Conservation (phyloP, 140 eudicot genomes). For the Ambrosia hybrid region DNA sequence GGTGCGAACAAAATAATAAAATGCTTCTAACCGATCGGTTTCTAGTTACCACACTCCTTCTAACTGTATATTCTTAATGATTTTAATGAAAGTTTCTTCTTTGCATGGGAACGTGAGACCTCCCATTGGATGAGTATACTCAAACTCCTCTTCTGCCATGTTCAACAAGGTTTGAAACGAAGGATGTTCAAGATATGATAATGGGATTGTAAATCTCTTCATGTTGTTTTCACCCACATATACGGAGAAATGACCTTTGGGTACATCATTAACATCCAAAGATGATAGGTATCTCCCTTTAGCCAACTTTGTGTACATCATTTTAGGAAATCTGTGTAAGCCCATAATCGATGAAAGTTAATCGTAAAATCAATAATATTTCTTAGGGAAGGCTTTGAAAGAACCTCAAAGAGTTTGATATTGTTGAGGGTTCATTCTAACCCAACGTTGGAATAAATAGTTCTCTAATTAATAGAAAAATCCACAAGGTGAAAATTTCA, state of each 20-base stretch:
- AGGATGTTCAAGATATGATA: constrained; percentile 37
- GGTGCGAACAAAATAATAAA: too few species aligned
- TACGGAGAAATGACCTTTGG: constrained; percentile 37
- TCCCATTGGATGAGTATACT: constrained; percentile 31
- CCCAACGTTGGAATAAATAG: constrained; percentile 21
- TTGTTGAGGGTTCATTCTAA: not conserved
- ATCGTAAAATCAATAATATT: not conserved
- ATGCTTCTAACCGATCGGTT: not conserved
- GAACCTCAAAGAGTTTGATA: not conserved
- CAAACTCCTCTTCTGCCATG: constrained; percentile 36
- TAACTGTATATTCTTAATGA: not conserved
- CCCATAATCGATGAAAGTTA: constrained; percentile 12
- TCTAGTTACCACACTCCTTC: not conserved
- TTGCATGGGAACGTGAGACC: constrained; percentile 33
- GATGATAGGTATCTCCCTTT: constrained; percentile 13
- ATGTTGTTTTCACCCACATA: constrained; percentile 43
- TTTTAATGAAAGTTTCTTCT: constrained; percentile 29
- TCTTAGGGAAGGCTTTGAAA: not conserved
- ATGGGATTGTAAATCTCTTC: constrained; percentile 39
- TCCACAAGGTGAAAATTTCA: not conserved
- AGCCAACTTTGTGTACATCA: not conserved
- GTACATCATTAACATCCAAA: constrained; percentile 13
- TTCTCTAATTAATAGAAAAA: not conserved
- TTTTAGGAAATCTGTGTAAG: not conserved
- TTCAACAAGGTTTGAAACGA: constrained; percentile 33